Conservation (phyloP, 2,329 filamentous ascomycete genomes). For the Curvularia eragrostidis region DNA sequence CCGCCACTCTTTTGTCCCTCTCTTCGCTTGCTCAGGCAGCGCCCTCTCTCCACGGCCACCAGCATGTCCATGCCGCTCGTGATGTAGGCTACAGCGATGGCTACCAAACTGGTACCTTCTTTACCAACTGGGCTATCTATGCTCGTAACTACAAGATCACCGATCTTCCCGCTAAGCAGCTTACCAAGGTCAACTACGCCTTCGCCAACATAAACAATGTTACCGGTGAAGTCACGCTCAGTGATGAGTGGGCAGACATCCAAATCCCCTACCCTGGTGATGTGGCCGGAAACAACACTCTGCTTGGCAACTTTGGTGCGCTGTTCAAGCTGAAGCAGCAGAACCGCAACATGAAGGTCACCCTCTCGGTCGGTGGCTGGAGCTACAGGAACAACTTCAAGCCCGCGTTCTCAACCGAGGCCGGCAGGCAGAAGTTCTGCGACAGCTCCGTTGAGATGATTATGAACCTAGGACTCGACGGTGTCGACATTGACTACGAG, state of each 20-base stretch:
- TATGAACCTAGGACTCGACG: slow-evolving; percentile 75
- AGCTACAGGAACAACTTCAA: slow-evolving; percentile 79
- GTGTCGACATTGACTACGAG: slow-evolving; percentile 56
- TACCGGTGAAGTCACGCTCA: slow-evolving; percentile 68
- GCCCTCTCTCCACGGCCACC: slow-evolving; percentile 12
- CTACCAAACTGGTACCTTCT: slow-evolving; percentile 73
- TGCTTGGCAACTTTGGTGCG: slow-evolving; percentile 80
- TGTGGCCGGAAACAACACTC: slow-evolving; percentile 68
- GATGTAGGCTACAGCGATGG: slow-evolving; percentile 36
- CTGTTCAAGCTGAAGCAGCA: slow-evolving; percentile 77
- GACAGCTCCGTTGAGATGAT: slow-evolving; percentile 75
- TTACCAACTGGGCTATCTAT: slow-evolving; percentile 81
- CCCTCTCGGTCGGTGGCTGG: slow-evolving; percentile 85
- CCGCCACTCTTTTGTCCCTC: slow-evolving; percentile 27
- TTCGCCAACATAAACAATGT: slow-evolving; percentile 86
- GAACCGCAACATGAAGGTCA: slow-evolving; percentile 76
- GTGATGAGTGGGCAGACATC: slow-evolving; percentile 38
- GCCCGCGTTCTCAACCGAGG: slow-evolving; percentile 67
- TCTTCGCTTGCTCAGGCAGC: slow-evolving; percentile 27
- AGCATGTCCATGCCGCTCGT: slow-evolving; percentile 10
- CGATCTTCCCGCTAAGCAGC: slow-evolving; percentile 77
- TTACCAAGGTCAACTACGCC: slow-evolving; percentile 88
- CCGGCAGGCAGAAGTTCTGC: slow-evolving; percentile 70
- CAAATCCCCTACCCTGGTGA: slow-evolving; percentile 73
- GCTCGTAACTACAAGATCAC: slow-evolving; percentile 81